A percentile compares a stretch with the other conserved stretches of the same genome.
These are phyloP conservation scores for Pichia nakasei DNA, from an alignment of 805 yeast species.

Conservation along the genomic window DNA sequence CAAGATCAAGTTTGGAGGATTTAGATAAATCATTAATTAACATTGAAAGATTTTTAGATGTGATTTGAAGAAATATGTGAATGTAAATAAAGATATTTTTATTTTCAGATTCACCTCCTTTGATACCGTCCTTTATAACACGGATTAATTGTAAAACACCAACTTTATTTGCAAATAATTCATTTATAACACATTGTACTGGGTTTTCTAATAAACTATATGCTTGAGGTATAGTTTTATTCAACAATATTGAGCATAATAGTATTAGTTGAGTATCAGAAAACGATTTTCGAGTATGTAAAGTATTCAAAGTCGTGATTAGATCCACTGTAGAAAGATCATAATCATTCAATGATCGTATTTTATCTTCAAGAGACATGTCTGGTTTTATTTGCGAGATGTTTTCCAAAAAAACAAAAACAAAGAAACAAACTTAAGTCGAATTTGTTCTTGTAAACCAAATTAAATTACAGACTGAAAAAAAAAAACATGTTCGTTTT, in stretches of 20 bases:
- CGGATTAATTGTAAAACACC: slow-evolving; percentile 12
- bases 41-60: neutral
- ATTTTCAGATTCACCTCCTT: neutral
- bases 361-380: slow-evolving; percentile 1
- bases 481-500: too few species aligned
- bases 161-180: slow-evolving; percentile 15
- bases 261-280: slow-evolving; percentile 10
- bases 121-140: neutral
- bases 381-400: too few species aligned
- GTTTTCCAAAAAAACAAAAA: too few species aligned
- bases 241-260: slow-evolving; percentile 11
- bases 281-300: neutral
- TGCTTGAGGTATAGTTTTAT: slow-evolving; percentile 14
- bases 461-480: too few species aligned
- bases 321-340: slow-evolving; percentile 3
- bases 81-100: slow-evolving; percentile 9
- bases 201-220: slow-evolving; percentile 12
- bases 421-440: too few species aligned
- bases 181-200: neutral
- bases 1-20: neutral
- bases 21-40: neutral
- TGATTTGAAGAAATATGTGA: neutral
- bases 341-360: neutral
- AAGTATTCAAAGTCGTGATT: slow-evolving; percentile 1
- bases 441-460: too few species aligned